Evolutionary conservation across 768 basidiomycete species (phyloP).

Genomic region (Pleurotus giganteus): DNA sequence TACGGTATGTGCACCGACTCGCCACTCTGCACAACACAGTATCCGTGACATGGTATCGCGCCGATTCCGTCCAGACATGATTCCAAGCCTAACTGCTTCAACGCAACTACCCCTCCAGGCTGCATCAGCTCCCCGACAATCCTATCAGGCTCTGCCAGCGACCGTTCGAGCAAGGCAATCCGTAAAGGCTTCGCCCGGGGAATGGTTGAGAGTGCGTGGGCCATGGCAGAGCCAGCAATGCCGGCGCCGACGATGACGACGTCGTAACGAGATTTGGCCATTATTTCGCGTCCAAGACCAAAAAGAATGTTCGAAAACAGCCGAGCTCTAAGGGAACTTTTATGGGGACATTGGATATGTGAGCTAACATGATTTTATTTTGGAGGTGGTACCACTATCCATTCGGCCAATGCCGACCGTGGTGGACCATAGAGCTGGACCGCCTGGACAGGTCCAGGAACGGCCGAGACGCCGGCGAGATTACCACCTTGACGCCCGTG

Average conservation of each 20-base stretch:
- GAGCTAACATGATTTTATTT: too few relatives aligned
- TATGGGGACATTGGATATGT: too few relatives aligned
- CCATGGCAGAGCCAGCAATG: conserved; percentile 84
- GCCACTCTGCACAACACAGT: conserved; percentile 71
- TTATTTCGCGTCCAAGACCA: background rate
- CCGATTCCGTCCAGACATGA: conserved; percentile 84
- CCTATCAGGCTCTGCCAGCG: conserved; percentile 88
- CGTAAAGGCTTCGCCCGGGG: conserved; percentile 56
- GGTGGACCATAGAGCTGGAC: too few relatives aligned
- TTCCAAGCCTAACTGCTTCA: conserved; percentile 76
- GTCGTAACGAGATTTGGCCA: conserved; percentile 48
- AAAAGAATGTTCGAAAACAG: background rate
- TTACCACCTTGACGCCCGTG: too few relatives aligned
- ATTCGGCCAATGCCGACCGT: too few relatives aligned
- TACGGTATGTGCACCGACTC: conserved; percentile 87
- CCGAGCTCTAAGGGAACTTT: too few relatives aligned
- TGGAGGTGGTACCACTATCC: too few relatives aligned
- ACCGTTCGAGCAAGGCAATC: conserved; percentile 87
- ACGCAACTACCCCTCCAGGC: conserved; percentile 81
- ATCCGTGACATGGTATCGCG: conserved; percentile 79
- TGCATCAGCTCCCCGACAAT: conserved; percentile 98
- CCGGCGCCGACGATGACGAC: conserved; percentile 91
- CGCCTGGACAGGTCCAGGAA: too few relatives aligned
- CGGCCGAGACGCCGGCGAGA: too few relatives aligned
- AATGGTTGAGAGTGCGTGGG: conserved; percentile 73